phyloP scores from a whole-genome alignment of 225 moss, liverwort and hornwort genomes.

The Takakia lepidozioides region DNA sequence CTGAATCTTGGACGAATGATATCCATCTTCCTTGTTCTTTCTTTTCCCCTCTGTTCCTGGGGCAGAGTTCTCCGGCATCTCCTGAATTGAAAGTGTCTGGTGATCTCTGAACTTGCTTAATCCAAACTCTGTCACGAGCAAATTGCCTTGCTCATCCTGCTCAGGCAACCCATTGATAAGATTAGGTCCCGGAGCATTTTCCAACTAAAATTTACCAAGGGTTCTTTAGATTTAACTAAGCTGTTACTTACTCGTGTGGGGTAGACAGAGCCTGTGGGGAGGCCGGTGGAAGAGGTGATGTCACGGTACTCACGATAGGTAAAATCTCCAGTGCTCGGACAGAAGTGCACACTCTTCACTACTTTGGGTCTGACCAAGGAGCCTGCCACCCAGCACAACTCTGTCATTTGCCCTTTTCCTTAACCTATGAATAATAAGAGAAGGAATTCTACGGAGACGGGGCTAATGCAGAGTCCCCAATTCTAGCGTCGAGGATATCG shows the following conservation, averaged over 20 bases:
- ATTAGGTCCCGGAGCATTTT: too few species aligned
- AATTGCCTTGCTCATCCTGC: constrained; percentile 70
- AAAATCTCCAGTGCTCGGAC: constrained; percentile 54
- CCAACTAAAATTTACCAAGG: too few species aligned
- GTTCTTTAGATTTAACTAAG: too few species aligned
- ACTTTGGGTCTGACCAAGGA: constrained; percentile 81
- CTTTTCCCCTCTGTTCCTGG: too few species aligned
- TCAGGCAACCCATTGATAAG: too few species aligned
- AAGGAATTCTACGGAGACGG: too few species aligned
- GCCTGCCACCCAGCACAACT: constrained; percentile 22
- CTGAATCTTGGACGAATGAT: too few species aligned
- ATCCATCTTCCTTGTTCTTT: too few species aligned
- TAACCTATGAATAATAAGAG: too few species aligned
- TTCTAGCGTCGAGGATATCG: too few species aligned
- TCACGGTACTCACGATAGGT: constrained; percentile 69
- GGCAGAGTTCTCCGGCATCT: constrained; percentile 92
- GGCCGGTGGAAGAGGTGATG: constrained; percentile 61
- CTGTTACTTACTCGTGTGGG: constrained; percentile 59
- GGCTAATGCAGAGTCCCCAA: too few species aligned
- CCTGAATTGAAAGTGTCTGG: constrained; percentile 77
- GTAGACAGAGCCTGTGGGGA: constrained; percentile 78
- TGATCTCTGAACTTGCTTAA: constrained; percentile 72
- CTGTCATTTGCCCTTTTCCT: too few species aligned
- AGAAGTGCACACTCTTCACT: constrained; percentile 78
- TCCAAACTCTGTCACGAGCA: constrained; percentile 74